Percentiles rank a stretch among this genome's conserved stretches.
Conservation (phyloP, 1,284 basidiomycete species). For the Pulveroboletus sp. region DNA sequence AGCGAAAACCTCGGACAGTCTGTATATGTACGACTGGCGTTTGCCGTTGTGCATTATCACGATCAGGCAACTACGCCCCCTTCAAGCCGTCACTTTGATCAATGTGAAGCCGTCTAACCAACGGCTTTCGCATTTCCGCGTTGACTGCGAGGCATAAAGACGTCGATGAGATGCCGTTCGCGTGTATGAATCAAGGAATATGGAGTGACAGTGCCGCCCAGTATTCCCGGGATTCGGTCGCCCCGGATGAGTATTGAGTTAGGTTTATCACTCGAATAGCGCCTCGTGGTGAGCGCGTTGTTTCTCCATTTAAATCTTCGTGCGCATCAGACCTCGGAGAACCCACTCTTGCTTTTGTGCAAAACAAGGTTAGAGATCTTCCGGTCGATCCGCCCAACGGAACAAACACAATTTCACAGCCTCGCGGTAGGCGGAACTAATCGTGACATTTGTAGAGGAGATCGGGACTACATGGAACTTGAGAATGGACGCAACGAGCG, state of each 20-base stretch:
- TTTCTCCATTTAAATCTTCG: slow-evolving; percentile 11
- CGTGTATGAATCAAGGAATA: background rate
- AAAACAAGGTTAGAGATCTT: slow-evolving; percentile 26
- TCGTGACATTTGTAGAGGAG: slow-evolving; percentile 20
- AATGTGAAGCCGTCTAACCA: background rate
- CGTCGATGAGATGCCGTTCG: slow-evolving; percentile 2
- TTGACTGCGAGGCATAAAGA: slow-evolving; percentile 1
- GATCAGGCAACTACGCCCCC: background rate
- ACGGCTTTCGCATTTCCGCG: slow-evolving; percentile 12
- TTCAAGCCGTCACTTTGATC: background rate
- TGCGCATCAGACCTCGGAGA: slow-evolving; percentile 31
- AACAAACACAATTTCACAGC: slow-evolving; percentile 14
- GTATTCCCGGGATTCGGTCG: slow-evolving; percentile 6
- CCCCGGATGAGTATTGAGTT: slow-evolving; percentile 20
- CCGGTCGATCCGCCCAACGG: slow-evolving; percentile 17
- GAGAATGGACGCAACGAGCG: slow-evolving; percentile 12
- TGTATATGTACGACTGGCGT: background rate
- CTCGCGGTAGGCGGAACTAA: slow-evolving; percentile 10
- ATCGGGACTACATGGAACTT: slow-evolving; percentile 17
- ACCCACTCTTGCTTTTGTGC: slow-evolving; percentile 21
- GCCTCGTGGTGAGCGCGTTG: slow-evolving; percentile 35
- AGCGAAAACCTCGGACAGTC: slow-evolving; percentile 16
- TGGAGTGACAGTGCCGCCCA: background rate
- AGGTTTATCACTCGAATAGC: slow-evolving; percentile 20
- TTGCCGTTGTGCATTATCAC: background rate